Evolutionary conservation across 805 yeast genomes (phyloP).

Genomic region (Groenewaldozyma salmanticensis): DNA sequence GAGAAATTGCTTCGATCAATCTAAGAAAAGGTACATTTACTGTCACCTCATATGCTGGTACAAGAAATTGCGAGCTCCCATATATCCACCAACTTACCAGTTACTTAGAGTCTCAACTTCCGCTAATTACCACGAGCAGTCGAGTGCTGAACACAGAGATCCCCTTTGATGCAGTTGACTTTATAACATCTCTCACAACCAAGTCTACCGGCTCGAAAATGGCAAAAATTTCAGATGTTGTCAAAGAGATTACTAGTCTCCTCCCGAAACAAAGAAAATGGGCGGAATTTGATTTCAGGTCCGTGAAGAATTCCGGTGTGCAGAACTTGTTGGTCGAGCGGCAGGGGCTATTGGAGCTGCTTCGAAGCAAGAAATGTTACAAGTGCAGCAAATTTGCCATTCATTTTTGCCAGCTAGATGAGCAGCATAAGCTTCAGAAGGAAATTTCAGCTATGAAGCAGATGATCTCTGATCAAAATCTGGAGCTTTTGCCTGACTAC

Average conservation of each 20-base stretch:
- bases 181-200: background rate
- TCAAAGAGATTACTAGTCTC: background rate
- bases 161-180: background rate
- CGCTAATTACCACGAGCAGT: background rate
- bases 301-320: conserved; percentile 28
- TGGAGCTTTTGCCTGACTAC: conserved; percentile 87
- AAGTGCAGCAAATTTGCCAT: conserved; percentile 34
- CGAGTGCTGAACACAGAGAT: background rate
- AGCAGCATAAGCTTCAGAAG: conserved; percentile 36
- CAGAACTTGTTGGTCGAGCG: conserved; percentile 33
- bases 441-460: conserved; percentile 49
- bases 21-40: background rate
- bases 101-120: background rate
- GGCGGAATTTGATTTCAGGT: conserved; percentile 35
- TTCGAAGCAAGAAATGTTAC: conserved; percentile 24
- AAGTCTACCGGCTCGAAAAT: background rate
- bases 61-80: background rate
- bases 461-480: conserved; percentile 73
- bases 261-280: conserved; percentile 6
- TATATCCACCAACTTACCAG: background rate
- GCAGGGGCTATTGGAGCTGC: conserved; percentile 25
- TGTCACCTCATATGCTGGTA: background rate
- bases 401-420: conserved; percentile 38
- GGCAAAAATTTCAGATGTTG: background rate
- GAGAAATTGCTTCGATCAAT: background rate